These are phyloP conservation scores for Pulveroboletus sp. DNA, from an alignment of 768 basidiomycete species.

Conservation along the genomic window DNA sequence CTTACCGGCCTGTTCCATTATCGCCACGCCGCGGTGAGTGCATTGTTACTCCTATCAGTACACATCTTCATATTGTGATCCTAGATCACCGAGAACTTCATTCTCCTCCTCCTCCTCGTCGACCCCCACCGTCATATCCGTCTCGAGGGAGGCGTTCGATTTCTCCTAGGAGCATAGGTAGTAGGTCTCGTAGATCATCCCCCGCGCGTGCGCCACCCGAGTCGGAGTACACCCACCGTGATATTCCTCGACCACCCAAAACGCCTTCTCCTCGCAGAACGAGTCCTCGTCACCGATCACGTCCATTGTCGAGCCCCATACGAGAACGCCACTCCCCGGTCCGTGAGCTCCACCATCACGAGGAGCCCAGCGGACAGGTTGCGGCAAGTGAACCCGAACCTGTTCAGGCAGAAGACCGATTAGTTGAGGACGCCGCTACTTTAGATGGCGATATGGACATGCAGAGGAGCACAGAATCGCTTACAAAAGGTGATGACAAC, in stretches of 20 bases:
- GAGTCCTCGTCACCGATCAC: constrained; percentile 15
- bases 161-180: constrained; percentile 20
- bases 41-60: background rate
- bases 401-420: constrained; percentile 2
- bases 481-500: constrained; percentile 12
- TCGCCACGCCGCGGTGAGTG: constrained; percentile 29
- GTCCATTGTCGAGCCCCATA: constrained; percentile 9
- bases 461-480: constrained; percentile 5
- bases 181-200: constrained; percentile 23
- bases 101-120: constrained; percentile 13
- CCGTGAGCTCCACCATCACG: background rate
- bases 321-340: constrained; percentile 4
- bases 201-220: constrained; percentile 14
- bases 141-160: constrained; percentile 21
- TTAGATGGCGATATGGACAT: constrained; percentile 5
- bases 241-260: constrained; percentile 7
- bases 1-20: constrained; percentile 15
- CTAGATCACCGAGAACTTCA: constrained; percentile 14
- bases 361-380: background rate
- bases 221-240: constrained; percentile 7
- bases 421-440: background rate
- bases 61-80: background rate
- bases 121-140: constrained; percentile 10
- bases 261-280: constrained; percentile 12
- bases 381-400: background rate